Evolutionary conservation across 2,329 filamentous ascomycete genomes (phyloP), one percentile per base, ranked within the genome.

Genomic region (Bipolaris sorokiniana): DNA sequence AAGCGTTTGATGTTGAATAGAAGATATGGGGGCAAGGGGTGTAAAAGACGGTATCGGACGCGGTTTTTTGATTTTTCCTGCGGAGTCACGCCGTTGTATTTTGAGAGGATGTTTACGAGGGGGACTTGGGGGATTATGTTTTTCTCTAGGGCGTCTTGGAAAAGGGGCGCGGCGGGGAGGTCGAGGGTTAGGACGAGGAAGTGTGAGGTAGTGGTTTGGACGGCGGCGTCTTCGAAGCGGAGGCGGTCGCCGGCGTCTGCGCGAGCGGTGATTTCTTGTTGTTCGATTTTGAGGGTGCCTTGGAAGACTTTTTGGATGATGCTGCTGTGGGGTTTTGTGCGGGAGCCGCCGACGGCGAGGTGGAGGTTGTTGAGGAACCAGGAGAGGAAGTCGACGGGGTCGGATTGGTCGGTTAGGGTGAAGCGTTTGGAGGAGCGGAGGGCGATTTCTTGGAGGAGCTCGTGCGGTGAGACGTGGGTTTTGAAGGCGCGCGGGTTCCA

Each of bases 331-430:
- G 93, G 90, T 69, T 92, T 95, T 7, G 90, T 90, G 74, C 92
- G 94, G 73, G 89, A 93, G 61, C 95, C 95, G 51, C 95, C 95
- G 1, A 99, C 85, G 18, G 91, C 90, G 15, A 97, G 84, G 75
- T 99, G 95, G 10, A 99, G 84, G 75, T 96, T 91, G 80, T 99
- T 98, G 54, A 99, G 84, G 75, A 98, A 97, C 95, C 95, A 99
- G 23, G 91, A 93, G 44, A 99, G 82, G 71, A 99, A 98, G 45
- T 99, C 95, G 59, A 97, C 92, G 0, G 95, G 95, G 75, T 99
- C 95, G 18, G 93, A 95, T 79, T 98, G 95, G 26, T 88, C 82
- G 0, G 92, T 96, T 47, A 98, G 83, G 5, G 90, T 95, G 79
- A 97, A 99, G 61, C 90, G 91, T 78, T 97, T 97, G 66, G 89